Percentiles rank a stretch among this genome's conserved stretches.
phyloP scores from a whole-genome alignment of 805 yeast species.

The Wickerhamiella parazyma region DNA sequence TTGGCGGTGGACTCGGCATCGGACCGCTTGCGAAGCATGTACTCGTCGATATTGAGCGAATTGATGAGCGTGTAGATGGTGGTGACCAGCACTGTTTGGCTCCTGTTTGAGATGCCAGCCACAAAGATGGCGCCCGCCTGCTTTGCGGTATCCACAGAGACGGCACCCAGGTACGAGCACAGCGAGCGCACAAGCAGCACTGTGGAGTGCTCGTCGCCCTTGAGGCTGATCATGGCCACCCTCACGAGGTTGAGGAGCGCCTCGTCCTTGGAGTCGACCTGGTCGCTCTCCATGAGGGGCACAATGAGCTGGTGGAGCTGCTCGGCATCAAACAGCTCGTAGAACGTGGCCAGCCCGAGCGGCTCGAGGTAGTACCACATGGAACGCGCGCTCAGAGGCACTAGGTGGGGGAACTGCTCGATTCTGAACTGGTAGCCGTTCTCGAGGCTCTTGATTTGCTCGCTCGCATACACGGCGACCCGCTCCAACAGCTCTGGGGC shows the following conservation, averaged over 20 bases:
- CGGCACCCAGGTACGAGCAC: conserved; percentile 33
- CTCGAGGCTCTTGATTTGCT: conserved; percentile 37
- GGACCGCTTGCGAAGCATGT: conserved; percentile 12
- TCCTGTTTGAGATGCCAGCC: conserved; percentile 47
- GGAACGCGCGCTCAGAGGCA: conserved; percentile 35
- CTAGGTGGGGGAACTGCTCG: conserved; percentile 7
- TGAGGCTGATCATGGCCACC: conserved; percentile 42
- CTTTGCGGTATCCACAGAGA: conserved; percentile 35
- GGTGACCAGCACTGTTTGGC: conserved; percentile 74
- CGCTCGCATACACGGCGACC: conserved; percentile 21
- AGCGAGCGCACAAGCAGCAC: conserved; percentile 25
- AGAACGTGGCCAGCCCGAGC: conserved; percentile 41
- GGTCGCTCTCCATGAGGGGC: conserved; percentile 33
- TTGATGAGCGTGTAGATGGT: conserved; percentile 75
- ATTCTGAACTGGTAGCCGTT: conserved; percentile 11
- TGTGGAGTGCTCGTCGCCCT: conserved; percentile 21
- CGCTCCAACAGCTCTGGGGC: conserved; percentile 12
- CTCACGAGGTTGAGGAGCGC: conserved; percentile 40
- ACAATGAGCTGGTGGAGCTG: conserved; percentile 35
- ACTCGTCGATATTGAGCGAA: conserved; percentile 42
- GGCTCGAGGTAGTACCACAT: conserved; percentile 47
- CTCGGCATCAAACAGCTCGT: conserved; percentile 34
- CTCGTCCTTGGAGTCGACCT: conserved; percentile 26
- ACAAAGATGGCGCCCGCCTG: conserved; percentile 48
- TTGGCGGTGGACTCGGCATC: conserved; percentile 25